Evolutionary conservation across 1,284 basidiomycete species (phyloP), one percentile per base, ranked within the genome.

Genomic region (Amylostereum areolatum): DNA sequence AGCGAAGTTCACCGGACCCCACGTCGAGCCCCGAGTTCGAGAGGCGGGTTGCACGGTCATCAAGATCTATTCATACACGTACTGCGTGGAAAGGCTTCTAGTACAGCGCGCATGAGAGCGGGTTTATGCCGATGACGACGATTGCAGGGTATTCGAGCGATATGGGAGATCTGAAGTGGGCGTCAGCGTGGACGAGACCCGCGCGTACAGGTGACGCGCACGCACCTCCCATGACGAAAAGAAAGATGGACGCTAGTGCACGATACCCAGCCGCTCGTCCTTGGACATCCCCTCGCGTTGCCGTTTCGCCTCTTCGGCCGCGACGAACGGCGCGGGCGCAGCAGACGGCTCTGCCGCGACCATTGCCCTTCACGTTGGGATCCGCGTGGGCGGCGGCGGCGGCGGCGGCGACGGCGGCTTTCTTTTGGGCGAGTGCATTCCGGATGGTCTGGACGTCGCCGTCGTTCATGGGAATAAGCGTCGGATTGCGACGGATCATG

Each of bases 401-500:
- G n/a, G 45, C 42, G 25, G 53, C 55, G 52, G 63, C 61, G 8
- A 65, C 66, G 2, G 77, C 74, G 8, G 68, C 62, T 59, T 77
- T 81, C 59, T 80, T 78, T 58, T 75, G 72, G 10, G 70, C 69
- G 28, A 87, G 67, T 53, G 81, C 64, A 43, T 81, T 78, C 35
- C 85, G 77, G 40, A 89, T 70, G 54, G 88, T 84, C 66, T 88
- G 82, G 31, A 90, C 81, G 62, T 89, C 87, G 29, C 71, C 64
- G 59, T 89, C 86, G 55, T 70, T 78, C 77, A 90, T 81, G 27
- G 75, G 73, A 55, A 90, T 84, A 52, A 85, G 73, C 2, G 88
- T 89, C 5, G 87, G 87, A 28, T 76, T 72, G 48, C 86, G 72
- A 48, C 88, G 80, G 61, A 90, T 86, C 87, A 90, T 89, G 30